Evolutionary conservation across 2,329 filamentous ascomycete species (phyloP).

Genomic region (Fusarium lyarnte): DNA sequence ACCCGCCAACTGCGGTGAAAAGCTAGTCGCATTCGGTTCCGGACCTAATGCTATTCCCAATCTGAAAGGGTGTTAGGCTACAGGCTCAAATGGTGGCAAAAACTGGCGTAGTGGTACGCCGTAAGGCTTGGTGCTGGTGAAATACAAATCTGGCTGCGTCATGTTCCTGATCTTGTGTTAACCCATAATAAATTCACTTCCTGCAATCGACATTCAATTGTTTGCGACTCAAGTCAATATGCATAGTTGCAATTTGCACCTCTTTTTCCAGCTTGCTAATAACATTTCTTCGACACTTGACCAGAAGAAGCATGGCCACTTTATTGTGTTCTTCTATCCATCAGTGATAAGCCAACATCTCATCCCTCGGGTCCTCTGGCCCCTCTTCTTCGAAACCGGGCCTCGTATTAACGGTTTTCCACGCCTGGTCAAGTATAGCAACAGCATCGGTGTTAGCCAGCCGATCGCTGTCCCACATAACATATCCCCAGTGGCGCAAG

Average conservation of each 20-base stretch:
- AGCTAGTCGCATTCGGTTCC: neutral
- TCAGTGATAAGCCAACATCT: neutral
- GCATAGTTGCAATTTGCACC: neutral
- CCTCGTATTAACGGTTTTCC: neutral
- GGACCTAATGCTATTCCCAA: neutral
- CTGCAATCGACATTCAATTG: neutral
- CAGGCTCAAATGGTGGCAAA: neutral
- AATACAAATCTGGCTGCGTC: neutral
- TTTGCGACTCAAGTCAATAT: neutral
- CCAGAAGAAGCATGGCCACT: neutral
- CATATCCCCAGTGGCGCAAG: neutral
- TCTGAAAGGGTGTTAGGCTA: neutral
- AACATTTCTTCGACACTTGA: neutral
- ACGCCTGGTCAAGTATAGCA: neutral
- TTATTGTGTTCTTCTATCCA: neutral
- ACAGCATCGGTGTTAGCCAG: neutral
- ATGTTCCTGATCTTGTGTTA: neutral
- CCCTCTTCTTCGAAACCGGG: neutral
- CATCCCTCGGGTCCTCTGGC: neutral
- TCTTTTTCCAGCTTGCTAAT: neutral
- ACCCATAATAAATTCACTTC: neutral
- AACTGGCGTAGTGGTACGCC: neutral
- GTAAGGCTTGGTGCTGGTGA: neutral
- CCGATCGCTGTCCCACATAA: constrained; percentile 1
- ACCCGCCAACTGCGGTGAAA: neutral